Base-by-base conservation (phyloP, 1,284 basidiomycete genomes). In the Rugosomyces carneus region DNA sequence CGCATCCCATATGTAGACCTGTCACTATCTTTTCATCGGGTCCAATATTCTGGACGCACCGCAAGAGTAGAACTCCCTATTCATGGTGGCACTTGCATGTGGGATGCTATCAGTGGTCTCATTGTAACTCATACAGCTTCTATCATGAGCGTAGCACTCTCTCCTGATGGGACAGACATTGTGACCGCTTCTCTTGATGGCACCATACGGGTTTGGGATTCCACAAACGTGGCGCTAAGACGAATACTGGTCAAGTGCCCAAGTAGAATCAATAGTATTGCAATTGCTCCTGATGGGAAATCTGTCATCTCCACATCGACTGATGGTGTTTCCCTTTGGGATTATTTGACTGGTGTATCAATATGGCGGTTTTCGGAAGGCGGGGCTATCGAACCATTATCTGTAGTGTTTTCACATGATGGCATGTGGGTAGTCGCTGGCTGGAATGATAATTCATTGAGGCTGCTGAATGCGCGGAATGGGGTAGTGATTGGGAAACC, bases 381-480 rank as follows among this genome's bases (percentile, higher is more conserved):
- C 7, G 24, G 24, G 7, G 15, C n/a, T 8, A 34, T 15, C 13
- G 31, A 13, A 24, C 20, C 5, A 20, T 40, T 3, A 4, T 41
- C 8, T 19, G 26, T 41, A 7, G 40, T 18, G 2, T 32, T 41
- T 16, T 41, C 40, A 10, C 18, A 16, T 9, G 19, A 44, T 19
- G 44, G 31, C 2, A 37, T 20, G 6, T 27, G 40, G 16, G 26
- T 48, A 11, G 24, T 45, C 5, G 49, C 49, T 13, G 42, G 47
- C 10, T 45, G 47, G 9, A 3, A 8, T 1, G 49, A 54, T 29
- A 37, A 34, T 2, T 53, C 43, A 11, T 45, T 54, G 11, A 24
- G 49, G 4, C 32, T 57, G 2, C 54, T 52, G 54, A 49, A 57
- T 45, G 41, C 35, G 3, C 15, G 41, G 11, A 53, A 47, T 15